Conservation (phyloP, 345 rosid genomes). For the Rhodamnia rubescens region DNA sequence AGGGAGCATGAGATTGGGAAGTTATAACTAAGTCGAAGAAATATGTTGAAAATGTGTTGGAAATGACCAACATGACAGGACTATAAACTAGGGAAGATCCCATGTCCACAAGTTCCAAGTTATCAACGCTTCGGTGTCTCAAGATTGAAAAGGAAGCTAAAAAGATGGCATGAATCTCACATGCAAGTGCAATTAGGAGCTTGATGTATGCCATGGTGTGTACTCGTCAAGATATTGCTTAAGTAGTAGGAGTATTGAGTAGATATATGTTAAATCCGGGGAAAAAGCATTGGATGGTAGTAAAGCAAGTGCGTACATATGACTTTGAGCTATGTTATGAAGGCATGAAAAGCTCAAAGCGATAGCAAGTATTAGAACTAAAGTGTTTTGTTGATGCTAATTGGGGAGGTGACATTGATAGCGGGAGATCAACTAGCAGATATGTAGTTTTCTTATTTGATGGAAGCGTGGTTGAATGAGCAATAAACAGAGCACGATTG, state of each 20-base stretch:
- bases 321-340: not conserved
- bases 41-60: not conserved
- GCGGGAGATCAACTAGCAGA: accelerated
- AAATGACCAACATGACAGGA: not conserved
- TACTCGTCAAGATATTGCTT: not conserved
- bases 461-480: not conserved
- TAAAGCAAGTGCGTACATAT: not conserved
- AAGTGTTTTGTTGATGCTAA: not conserved
- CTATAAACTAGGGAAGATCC: not conserved
- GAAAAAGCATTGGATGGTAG: not conserved
- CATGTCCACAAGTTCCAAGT: not conserved
- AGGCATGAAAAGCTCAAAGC: not conserved
- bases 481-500: not conserved
- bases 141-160: not conserved
- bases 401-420: not conserved
- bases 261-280: not conserved
- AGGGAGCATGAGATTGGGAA: not conserved
- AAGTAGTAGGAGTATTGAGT: not conserved
- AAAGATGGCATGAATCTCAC: not conserved
- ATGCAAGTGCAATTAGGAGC: not conserved
- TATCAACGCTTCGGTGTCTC: not conserved
- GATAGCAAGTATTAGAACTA: not conserved
- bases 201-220: not conserved
- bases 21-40: not conserved
- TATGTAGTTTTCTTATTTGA: not conserved